Evolutionary conservation across 164 flowering plant genomes (phyloP), one percentile per base, ranked within the genome.

Genomic region (Brasenia schreberi): DNA sequence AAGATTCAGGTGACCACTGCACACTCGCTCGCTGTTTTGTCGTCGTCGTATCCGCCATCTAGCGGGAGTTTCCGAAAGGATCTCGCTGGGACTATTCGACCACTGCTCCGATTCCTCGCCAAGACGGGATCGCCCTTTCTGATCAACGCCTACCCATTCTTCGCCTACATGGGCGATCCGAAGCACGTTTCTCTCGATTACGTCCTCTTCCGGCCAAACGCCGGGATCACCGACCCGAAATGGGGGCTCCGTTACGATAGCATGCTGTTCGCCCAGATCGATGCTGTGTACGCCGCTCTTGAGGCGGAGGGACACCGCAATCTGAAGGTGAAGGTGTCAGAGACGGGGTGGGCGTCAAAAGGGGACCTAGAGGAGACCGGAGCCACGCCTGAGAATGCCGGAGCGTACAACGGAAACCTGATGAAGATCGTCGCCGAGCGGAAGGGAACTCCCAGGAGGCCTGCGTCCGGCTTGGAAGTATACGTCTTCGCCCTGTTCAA

Each of bases 311-410:
- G 91, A 0, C 79, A 60, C 69, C 72, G 67, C 59, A 77, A 72
- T 17, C 43, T 80, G 0, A 53, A 73, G 0, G 75, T 86, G 0
- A 77, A 77, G 60, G 75, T 86, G 18, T 83, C 91, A 1, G 89
- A 86, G 73, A 86, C 91, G 0, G 91, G 91, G 0, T 86, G 91
- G 91, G 89, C 91, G 33, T 84, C 91, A 5, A 84, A 81, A 49
- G 91, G 91, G 5, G 91, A 86, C 64, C 77, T 18, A 4, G 80
- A 83, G 59, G 89, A 86, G 59, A 76, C 73, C 6, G 91, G 88
- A 2, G 89, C 91, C 0, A 75, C 87, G 14, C 60, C 43, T 16
- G 87, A 84, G 58, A 83, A 86, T 56, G 91, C 91, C 1, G 76
- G 66, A 80, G 73, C 70, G 75, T 86, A 86, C 71, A 86, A 86